Percentiles rank a stretch among this genome's conserved stretches.
These are phyloP conservation scores for Starmerella scarabaei DNA, from an alignment of 805 yeast genomes.

Conservation along the genomic window DNA sequence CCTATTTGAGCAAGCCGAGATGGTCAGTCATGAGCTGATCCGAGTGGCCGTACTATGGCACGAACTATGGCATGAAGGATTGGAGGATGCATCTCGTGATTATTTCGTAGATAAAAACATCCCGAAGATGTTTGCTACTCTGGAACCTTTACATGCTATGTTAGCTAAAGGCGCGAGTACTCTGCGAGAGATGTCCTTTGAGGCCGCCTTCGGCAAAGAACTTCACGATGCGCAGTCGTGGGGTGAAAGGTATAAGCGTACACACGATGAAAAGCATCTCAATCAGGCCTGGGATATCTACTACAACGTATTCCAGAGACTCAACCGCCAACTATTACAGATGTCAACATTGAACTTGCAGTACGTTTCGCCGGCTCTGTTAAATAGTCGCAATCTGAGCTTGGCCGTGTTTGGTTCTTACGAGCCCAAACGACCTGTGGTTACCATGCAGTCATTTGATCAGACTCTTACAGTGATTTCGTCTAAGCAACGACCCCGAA, in stretches of 20 bases:
- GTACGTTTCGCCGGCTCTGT: conserved; percentile 82
- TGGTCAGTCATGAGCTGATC: conserved; percentile 86
- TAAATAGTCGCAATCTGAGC: conserved; percentile 64
- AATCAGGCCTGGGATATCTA: conserved; percentile 98
- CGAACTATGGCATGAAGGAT: conserved; percentile 94
- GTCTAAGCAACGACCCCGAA: conserved; percentile 92
- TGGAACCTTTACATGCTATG: conserved; percentile 80
- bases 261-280: conserved; percentile 74
- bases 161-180: conserved; percentile 80
- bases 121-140: conserved; percentile 82
- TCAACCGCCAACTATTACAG: conserved; percentile 79
- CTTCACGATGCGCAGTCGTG: conserved; percentile 86
- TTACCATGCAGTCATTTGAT: conserved; percentile 62
- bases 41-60: conserved; percentile 95
- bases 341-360: conserved; percentile 75
- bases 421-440: conserved; percentile 65
- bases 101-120: conserved; percentile 91
- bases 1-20: conserved; percentile 80
- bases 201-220: conserved; percentile 87
- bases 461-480: conserved; percentile 77
- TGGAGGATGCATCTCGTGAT: conserved; percentile 89
- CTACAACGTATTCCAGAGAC: conserved; percentile 82
- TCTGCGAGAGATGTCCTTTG: conserved; percentile 80
- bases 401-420: conserved; percentile 93
- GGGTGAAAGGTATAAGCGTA: conserved; percentile 72